Evolutionary conservation across 2,329 filamentous ascomycete species (phyloP), one percentile per base, ranked within the genome.

Genomic region (Fusarium piperis): DNA sequence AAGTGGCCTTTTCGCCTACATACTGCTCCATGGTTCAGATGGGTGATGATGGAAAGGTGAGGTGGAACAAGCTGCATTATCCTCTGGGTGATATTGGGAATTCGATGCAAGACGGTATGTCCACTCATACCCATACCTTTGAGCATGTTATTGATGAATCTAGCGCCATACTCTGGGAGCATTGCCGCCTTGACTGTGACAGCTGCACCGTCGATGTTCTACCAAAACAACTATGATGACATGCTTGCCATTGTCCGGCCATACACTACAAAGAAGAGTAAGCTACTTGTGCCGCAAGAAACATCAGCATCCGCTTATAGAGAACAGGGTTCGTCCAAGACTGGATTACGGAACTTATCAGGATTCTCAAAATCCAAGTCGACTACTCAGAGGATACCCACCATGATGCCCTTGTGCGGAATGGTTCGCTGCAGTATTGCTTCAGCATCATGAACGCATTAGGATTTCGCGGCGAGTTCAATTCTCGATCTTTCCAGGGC

Each of bases 361-460:
- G 89, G 41, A 89, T 93, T 64, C 83, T 95, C 58, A 92, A 91
- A 69, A 86, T 93, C 32, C 90, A 91, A 56, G 89, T 95, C 53
- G 95, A 98, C 81, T 97, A 95, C 77, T 92, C 94, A 0, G 88
- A 93, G 55, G 93, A 97, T 67, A 84, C 89, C 2, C 87, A 89
- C 48, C 89, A 92, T 73, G 91, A 95, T 78, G 86, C 91, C 65
- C 84, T 97, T 35, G 88, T 96, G 70, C 86, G 91, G 66, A 95
- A 96, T 75, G 85, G 86, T 4, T 86, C 90, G 36, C 87, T 98
- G 51, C 92, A 94, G 67, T 87, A 93, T 62, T 93, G 91, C 63
- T 85, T 98, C 13, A 93, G 93, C 76, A 89, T 96, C 30, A 90
- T 97, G 77, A 91, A 93, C 64, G 91, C 93, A 59, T 83, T 98